phyloP scores from a whole-genome alignment of 352 stramenopile species.

The Thraustochytrium striatum region DNA sequence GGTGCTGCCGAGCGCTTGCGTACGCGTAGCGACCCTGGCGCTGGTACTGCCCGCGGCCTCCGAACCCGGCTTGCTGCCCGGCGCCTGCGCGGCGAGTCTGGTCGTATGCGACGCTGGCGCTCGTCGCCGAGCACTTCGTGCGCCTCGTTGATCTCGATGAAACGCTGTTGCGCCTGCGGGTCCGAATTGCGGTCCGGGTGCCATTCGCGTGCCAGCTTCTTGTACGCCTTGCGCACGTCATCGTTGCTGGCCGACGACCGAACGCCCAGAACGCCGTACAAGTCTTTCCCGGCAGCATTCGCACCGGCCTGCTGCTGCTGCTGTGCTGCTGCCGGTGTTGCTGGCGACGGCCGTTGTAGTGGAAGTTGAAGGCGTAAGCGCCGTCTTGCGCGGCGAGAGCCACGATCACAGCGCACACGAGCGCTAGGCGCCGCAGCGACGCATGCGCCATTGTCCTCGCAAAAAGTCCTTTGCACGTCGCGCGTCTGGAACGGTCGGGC shows the following conservation, averaged over 20 bases:
- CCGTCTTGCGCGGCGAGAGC: no score
- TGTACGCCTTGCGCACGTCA: constrained; percentile 33
- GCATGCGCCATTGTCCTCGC: no score
- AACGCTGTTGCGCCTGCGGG: neutral
- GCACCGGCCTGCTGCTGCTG: no score
- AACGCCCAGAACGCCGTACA: constrained; percentile 1
- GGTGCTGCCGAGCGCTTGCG: neutral
- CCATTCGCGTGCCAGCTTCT: constrained; percentile 25
- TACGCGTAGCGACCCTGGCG: constrained; percentile 53
- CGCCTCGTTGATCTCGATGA: constrained; percentile 13
- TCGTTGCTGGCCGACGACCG: neutral
- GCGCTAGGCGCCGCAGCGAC: no score
- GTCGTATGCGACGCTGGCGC: neutral
- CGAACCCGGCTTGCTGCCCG: neutral
- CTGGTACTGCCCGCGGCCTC: constrained; percentile 33
- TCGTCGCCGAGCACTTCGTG: constrained; percentile 35
- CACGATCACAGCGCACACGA: no score
- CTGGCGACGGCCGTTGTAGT: no score
- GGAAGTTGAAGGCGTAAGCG: no score
- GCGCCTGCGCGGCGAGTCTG: neutral
- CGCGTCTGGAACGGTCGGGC: no score
- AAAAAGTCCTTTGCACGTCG: no score
- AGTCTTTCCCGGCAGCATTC: no score
- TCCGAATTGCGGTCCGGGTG: constrained; percentile 28
- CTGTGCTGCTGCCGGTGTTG: no score